Evolutionary conservation across 2,329 filamentous ascomycete species (phyloP), one percentile per base, ranked within the genome.

Genomic region (Cladosporium cucumerinum): DNA sequence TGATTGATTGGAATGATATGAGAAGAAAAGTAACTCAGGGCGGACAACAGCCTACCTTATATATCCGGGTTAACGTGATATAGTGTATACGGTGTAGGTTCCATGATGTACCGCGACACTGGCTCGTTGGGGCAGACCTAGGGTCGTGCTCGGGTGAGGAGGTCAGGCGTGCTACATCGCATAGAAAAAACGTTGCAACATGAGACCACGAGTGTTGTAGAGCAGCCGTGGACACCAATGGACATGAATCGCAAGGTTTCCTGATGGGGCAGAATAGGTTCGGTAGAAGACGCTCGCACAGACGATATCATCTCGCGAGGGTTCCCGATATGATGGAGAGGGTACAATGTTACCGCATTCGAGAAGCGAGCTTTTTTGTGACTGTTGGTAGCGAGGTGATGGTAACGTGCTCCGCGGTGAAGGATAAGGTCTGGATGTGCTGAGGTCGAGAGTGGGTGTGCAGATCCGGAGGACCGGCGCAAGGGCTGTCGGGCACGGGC

Each of bases 121-220:
- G 26, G 26, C 25, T 49, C 26, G 36, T 6, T 21, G 12, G 25
- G 25, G 14, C 26, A 60, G 16, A 43, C 36, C 16, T 30, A 18
- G 25, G 30, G 32, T 36, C 48, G 48, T 61, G 46, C 59, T 52
- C 21, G 32, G 32, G 23, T 12, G 46, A 30, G 51, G 26, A 28
- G 26, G 51, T 30, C 30, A 54, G 51, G 16, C 18, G 57, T 49
- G 39, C 18, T 51, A 28, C 57, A 48, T 28, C 21, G n/a, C 21
- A 18, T 25, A 23, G 18, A 18, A 49, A 28, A 60, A 26, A 60
- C 57, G 57, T 60, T 60, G 57, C 28, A 21, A 49, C 11, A 30
- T 51, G 57, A 60, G 57, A 60, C 57, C 43, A 32, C 57, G 21
- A 49, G 30, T 51, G 57, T 60, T 49, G 57, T 43, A 48, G 39